phyloP scores from a whole-genome alignment of 495 filamentous ascomycete genomes.

The Terfezia claveryi region DNA sequence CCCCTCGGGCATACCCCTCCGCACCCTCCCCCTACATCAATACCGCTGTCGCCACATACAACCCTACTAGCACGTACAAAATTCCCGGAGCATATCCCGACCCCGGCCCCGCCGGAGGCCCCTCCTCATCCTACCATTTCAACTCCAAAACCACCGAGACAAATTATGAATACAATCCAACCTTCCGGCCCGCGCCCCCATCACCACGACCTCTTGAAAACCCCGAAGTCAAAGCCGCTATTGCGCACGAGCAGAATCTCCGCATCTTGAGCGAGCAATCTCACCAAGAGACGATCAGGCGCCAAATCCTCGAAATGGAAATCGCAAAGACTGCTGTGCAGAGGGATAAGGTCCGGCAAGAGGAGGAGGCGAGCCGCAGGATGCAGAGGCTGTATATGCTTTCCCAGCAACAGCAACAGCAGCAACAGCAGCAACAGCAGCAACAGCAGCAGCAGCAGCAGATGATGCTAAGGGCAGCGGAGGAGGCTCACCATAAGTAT shows the following conservation, averaged over 20 bases:
- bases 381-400: background rate
- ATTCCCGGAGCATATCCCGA: background rate
- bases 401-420: background rate
- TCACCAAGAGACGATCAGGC: background rate
- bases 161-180: background rate
- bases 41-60: background rate
- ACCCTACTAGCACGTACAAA: background rate
- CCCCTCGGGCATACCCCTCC: background rate
- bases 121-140: background rate
- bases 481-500: too few relatives aligned
- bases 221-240: background rate
- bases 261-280: background rate
- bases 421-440: background rate
- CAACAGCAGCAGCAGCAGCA: background rate
- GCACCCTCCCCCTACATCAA: background rate
- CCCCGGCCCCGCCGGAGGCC: too few relatives aligned
- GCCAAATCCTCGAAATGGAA: background rate
- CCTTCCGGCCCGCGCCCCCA: background rate
- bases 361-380: background rate
- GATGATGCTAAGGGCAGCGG: too few relatives aligned
- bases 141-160: background rate
- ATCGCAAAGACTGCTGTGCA: background rate
- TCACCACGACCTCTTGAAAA: background rate
- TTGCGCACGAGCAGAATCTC: background rate
- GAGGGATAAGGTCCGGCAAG: background rate